phyloP scores from a whole-genome alignment of 1,284 basidiomycete species.

The Schizopora paradoxa region DNA sequence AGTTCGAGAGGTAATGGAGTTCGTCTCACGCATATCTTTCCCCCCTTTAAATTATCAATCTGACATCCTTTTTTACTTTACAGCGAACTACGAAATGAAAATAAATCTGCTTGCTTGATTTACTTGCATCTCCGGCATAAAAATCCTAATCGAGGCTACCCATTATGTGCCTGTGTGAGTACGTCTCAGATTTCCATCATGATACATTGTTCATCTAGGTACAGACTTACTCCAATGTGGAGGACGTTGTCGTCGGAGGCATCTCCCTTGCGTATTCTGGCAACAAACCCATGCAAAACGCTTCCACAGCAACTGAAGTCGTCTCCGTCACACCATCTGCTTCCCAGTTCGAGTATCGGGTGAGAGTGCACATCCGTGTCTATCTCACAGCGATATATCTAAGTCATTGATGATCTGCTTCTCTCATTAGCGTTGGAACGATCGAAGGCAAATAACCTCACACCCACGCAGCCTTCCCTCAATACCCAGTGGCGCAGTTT shows the following conservation, averaged over 20 bases:
- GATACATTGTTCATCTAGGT: slow-evolving; percentile 38
- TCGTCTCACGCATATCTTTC: slow-evolving; percentile 21
- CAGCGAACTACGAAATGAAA: slow-evolving; percentile 66
- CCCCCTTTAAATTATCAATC: not conserved
- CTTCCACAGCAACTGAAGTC: slow-evolving; percentile 73
- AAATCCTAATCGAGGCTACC: slow-evolving; percentile 63
- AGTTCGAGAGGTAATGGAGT: slow-evolving; percentile 64
- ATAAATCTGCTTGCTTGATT: slow-evolving; percentile 69
- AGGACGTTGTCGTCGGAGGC: slow-evolving; percentile 66
- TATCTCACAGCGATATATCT: slow-evolving; percentile 11
- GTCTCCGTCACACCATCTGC: slow-evolving; percentile 63
- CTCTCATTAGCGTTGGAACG: slow-evolving; percentile 56
- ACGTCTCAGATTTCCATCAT: slow-evolving; percentile 15
- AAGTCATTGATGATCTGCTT: slow-evolving; percentile 4
- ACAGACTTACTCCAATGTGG: slow-evolving; percentile 35
- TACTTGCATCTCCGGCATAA: slow-evolving; percentile 73
- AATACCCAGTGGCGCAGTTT: slow-evolving; percentile 21
- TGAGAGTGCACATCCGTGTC: too few relatives aligned
- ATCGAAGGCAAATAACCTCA: slow-evolving; percentile 58
- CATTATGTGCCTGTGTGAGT: slow-evolving; percentile 66
- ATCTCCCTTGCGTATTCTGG: slow-evolving; percentile 69
- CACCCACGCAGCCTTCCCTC: slow-evolving; percentile 31
- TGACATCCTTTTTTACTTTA: slow-evolving; percentile 12
- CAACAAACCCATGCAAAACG: slow-evolving; percentile 67
- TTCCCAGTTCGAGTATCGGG: slow-evolving; percentile 62